These are phyloP conservation scores for Hibiscus trionum DNA, from an alignment of 345 rosid species.

Conservation along the genomic window DNA sequence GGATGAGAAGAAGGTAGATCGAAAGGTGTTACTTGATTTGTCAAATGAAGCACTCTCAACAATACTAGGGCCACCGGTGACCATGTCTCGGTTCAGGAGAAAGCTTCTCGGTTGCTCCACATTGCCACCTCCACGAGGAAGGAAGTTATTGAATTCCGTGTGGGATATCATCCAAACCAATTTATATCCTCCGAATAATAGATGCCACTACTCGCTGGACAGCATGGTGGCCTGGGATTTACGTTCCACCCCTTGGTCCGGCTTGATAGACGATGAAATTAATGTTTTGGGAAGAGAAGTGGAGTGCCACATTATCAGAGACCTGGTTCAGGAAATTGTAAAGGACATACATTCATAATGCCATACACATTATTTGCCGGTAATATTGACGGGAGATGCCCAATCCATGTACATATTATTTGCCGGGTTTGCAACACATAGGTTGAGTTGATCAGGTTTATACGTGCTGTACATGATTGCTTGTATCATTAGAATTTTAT, in stretches of 20 bases:
- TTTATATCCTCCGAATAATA: slow-evolving; percentile 43
- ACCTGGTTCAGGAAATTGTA: slow-evolving; percentile 46
- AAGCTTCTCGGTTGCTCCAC: slow-evolving; percentile 22
- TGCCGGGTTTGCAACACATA: background rate
- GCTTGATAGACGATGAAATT: slow-evolving; percentile 46
- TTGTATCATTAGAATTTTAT: background rate
- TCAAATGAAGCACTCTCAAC: slow-evolving; percentile 61
- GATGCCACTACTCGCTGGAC: slow-evolving; percentile 35
- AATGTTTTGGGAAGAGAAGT: slow-evolving; percentile 47
- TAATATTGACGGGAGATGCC: background rate
- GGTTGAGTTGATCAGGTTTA: background rate
- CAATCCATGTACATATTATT: background rate
- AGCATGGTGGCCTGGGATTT: slow-evolving; percentile 42
- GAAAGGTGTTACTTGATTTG: slow-evolving; percentile 50
- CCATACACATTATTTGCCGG: background rate
- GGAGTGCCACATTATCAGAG: slow-evolving; percentile 46
- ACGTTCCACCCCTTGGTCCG: slow-evolving; percentile 46
- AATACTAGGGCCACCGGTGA: slow-evolving; percentile 37
- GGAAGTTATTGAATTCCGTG: slow-evolving; percentile 42
- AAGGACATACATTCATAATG: slow-evolving; percentile 24
- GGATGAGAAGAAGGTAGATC: slow-evolving; percentile 13
- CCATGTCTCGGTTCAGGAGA: slow-evolving; percentile 42
- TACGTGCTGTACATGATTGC: background rate
- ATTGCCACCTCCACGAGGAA: slow-evolving; percentile 31
- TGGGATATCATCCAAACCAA: slow-evolving; percentile 51